phyloP scores from a whole-genome alignment of 768 basidiomycete species.

The Xanthoconium stramineum region DNA sequence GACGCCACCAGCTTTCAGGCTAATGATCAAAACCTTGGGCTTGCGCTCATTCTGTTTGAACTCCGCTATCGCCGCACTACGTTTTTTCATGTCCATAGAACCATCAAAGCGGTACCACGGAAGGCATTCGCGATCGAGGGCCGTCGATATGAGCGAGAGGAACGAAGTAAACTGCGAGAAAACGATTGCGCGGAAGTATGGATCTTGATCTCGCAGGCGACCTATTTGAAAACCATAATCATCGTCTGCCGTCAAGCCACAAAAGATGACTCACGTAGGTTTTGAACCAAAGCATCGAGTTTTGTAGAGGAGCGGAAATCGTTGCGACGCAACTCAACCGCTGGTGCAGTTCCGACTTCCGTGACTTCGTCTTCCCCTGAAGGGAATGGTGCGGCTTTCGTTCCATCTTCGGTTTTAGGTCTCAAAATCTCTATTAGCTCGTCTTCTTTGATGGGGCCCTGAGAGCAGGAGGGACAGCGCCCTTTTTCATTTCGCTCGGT shows the following conservation, averaged over 20 bases:
- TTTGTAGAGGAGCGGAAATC: conserved; percentile 92
- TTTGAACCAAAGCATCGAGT: conserved; percentile 73
- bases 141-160: conserved; percentile 73
- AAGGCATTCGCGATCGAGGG: conserved; percentile 65
- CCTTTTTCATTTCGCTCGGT: conserved; percentile 68
- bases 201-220: conserved; percentile 65
- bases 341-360: conserved; percentile 32
- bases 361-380: conserved; percentile 15
- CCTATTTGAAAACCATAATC: conserved; percentile 35
- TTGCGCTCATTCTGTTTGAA: conserved; percentile 69
- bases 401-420: conserved; percentile 15
- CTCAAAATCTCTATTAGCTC: conserved; percentile 64
- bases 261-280: conserved; percentile 52
- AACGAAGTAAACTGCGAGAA: conserved; percentile 92
- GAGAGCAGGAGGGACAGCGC: conserved; percentile 76
- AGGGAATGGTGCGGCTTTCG: background rate
- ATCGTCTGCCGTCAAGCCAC: background rate
- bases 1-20: conserved; percentile 89
- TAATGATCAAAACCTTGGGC: conserved; percentile 75
- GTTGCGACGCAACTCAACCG: conserved; percentile 65
- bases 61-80: conserved; percentile 68
- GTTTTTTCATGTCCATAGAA: conserved; percentile 83
- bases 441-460: conserved; percentile 62
- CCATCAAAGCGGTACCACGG: conserved; percentile 86
- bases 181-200: conserved; percentile 77